These are phyloP conservation scores for Kluyveromyces wickerhamii DNA, from an alignment of 805 yeast species.

Conservation along the genomic window DNA sequence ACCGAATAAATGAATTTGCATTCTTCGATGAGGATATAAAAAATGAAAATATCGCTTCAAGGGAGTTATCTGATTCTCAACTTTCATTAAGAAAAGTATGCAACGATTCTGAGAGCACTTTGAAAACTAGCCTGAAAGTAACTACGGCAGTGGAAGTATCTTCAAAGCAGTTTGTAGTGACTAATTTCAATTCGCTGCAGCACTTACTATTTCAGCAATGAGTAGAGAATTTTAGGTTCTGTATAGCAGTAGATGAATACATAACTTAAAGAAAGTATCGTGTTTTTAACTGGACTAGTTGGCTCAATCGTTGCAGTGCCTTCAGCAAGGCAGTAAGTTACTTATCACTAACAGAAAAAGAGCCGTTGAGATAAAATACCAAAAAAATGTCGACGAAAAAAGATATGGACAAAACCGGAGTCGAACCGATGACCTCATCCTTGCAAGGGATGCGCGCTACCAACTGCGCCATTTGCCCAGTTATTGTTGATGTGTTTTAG, in stretches of 20 bases:
- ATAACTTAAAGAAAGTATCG: too few species aligned
- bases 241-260: background rate
- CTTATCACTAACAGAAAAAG: too few species aligned
- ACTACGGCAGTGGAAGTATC: constrained; percentile 16
- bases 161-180: constrained; percentile 15
- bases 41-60: background rate
- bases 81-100: constrained; percentile 25
- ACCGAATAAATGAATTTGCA: constrained; percentile 34
- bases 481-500: background rate
- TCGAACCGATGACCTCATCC: constrained; percentile 75
- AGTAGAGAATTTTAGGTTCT: constrained; percentile 1
- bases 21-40: constrained; percentile 11
- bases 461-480: constrained; percentile 77
- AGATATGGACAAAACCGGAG: constrained; percentile 61
- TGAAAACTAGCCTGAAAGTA: constrained; percentile 13
- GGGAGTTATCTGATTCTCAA: constrained; percentile 9
- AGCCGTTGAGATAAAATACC: too few species aligned
- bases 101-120: constrained; percentile 15
- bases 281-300: too few species aligned
- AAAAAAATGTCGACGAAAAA: too few species aligned
- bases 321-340: too few species aligned
- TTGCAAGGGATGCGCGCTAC: constrained; percentile 78
- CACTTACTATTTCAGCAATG: constrained; percentile 10
- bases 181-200: constrained; percentile 18
- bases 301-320: too few species aligned